Conservation (phyloP, 1,139 yeast species). For the Blastobotrys buckinghamii region DNA sequence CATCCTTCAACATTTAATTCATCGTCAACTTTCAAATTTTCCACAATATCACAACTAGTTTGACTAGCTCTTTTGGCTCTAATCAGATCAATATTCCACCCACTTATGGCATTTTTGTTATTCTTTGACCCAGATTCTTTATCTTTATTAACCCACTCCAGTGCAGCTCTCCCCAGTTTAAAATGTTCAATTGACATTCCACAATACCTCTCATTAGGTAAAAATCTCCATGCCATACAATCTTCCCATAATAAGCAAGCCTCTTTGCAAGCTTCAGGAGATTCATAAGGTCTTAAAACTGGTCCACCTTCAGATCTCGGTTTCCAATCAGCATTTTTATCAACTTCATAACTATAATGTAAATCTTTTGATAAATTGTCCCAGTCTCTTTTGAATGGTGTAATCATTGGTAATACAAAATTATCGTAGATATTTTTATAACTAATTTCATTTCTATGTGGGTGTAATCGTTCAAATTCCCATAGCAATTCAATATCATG, state of each 20-base stretch:
- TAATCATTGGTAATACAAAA: constrained; percentile 30
- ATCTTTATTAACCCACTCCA: neutral
- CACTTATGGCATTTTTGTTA: constrained; percentile 19
- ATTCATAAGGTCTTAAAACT: constrained; percentile 19
- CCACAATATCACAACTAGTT: neutral
- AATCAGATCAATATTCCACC: constrained; percentile 30
- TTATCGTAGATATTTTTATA: constrained; percentile 33
- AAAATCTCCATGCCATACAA: constrained; percentile 28
- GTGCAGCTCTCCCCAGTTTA: constrained; percentile 17
- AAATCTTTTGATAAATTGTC: constrained; percentile 24
- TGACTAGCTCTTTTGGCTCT: constrained; percentile 10
- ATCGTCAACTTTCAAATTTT: neutral
- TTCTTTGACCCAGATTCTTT: neutral
- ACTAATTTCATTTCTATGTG: constrained; percentile 18
- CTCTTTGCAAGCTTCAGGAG: constrained; percentile 21
- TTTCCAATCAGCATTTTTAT: constrained; percentile 2
- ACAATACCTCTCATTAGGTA: constrained; percentile 18
- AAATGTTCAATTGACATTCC: constrained; percentile 14
- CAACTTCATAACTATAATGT: constrained; percentile 14
- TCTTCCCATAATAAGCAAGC: constrained; percentile 21
- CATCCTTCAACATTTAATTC: neutral
- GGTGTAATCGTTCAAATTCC: constrained; percentile 31
- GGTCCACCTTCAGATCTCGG: constrained; percentile 11
- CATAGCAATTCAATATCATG: constrained; percentile 33
- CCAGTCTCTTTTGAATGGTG: constrained; percentile 26